Conservation (phyloP, 1,284 basidiomycete genomes). For the Coniferiporia weirii region DNA sequence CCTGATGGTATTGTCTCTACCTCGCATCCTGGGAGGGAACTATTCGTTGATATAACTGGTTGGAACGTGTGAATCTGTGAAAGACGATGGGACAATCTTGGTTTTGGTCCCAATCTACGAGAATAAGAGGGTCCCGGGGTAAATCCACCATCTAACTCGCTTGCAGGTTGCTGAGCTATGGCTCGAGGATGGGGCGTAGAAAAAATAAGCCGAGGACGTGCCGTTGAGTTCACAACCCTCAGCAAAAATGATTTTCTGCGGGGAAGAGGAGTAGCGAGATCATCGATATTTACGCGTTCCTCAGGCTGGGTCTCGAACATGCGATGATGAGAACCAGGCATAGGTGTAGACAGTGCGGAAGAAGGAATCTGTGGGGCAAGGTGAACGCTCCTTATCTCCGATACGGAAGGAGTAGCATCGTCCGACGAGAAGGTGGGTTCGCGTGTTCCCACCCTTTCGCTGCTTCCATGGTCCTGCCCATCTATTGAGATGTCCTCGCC, state of each 20-base stretch:
- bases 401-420: slow-evolving; percentile 15
- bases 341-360: slow-evolving; percentile 47
- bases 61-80: slow-evolving; percentile 38
- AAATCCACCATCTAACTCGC: slow-evolving; percentile 35
- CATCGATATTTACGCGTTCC: slow-evolving; percentile 24
- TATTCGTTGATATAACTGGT: slow-evolving; percentile 27
- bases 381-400: slow-evolving; percentile 28
- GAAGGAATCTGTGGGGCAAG: slow-evolving; percentile 28
- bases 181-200: slow-evolving; percentile 61
- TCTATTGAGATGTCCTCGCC: not conserved
- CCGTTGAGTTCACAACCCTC: slow-evolving; percentile 70
- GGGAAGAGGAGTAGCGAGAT: slow-evolving; percentile 55
- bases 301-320: slow-evolving; percentile 35
- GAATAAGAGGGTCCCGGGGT: slow-evolving; percentile 45
- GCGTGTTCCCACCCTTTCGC: slow-evolving; percentile 17
- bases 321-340: slow-evolving; percentile 53
- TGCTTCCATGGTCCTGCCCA: not conserved
- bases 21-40: slow-evolving; percentile 13
- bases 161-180: slow-evolving; percentile 23
- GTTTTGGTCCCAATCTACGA: slow-evolving; percentile 23
- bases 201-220: slow-evolving; percentile 60
- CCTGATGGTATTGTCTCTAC: slow-evolving; percentile 17
- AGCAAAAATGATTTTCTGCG: slow-evolving; percentile 71
- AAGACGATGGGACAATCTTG: slow-evolving; percentile 55
- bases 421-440: slow-evolving; percentile 70